These are phyloP conservation scores for Phytomonas sp. DNA, from an alignment of 208 protist genomes.

Conservation along the genomic window DNA sequence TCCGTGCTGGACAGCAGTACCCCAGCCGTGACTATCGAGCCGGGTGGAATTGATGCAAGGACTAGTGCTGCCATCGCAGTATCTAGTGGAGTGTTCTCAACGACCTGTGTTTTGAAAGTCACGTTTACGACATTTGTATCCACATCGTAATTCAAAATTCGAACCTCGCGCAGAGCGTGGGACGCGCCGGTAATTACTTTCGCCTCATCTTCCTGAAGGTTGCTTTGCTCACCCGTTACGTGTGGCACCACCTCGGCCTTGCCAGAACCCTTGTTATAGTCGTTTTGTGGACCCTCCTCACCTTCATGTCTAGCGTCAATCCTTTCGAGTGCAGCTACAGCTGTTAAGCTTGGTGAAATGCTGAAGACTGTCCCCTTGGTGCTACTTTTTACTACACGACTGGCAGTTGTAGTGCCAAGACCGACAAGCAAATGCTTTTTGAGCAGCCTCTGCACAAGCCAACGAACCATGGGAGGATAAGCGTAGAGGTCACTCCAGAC, in stretches of 20 bases:
- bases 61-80: constrained; percentile 24
- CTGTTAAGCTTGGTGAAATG: constrained; percentile 42
- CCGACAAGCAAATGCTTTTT: constrained; percentile 76
- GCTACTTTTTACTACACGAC: constrained; percentile 39
- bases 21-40: constrained; percentile 30
- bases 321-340: constrained; percentile 59
- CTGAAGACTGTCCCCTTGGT: constrained; percentile 55
- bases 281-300: background rate
- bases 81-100: constrained; percentile 64
- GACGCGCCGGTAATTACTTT: background rate
- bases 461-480: constrained; percentile 39
- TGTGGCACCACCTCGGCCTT: background rate
- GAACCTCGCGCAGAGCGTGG: constrained; percentile 45
- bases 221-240: background rate
- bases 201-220: background rate
- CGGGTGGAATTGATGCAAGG: constrained; percentile 26
- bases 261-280: background rate
- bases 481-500: constrained; percentile 45
- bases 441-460: constrained; percentile 46
- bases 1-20: constrained; percentile 79
- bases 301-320: constrained; percentile 10
- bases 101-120: constrained; percentile 47
- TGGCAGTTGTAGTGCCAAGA: constrained; percentile 64
- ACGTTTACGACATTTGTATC: constrained; percentile 56
- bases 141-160: constrained; percentile 78